Base-by-base conservation (phyloP, 192 early-diverging fungal species). In the Funneliformis mosseae region DNA sequence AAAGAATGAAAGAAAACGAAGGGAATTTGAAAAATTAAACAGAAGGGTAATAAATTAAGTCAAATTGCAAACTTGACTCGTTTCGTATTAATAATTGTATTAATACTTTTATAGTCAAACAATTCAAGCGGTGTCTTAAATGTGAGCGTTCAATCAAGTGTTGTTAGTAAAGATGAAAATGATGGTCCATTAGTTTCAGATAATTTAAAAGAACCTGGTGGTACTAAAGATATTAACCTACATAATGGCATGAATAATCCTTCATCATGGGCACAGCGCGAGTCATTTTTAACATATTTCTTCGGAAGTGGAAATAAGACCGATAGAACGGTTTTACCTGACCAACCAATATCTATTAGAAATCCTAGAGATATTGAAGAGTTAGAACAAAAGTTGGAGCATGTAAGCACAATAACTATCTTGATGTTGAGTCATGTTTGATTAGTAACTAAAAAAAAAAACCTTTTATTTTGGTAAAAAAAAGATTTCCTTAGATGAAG, bases 1-100 rank as follows among this genome's bases (percentile, higher is more conserved):
- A 55, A 88, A 89, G 74, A 85, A 89, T 14, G 90, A 91, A 80
- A 91, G 89, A 84, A 91, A 90, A 81, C 88, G 89, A 83, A 85
- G 80, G 69, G 80, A 85, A n/a, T 83, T 86, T 38, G 83, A 87
- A 74, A 83, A 82, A 9, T 80, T 84, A 18, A 72, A 83, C 27
- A 81, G 82, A 63, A 61, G 83, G 42, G 76, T 77, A 77, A 66
- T 12, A 60, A 61, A 10, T 16, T 33, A 41, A 50, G 23, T n/a
- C 33, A 8, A 16, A 11, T 55, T 25, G 5, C 7, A 38, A 8
- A 48, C 5, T 3, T 6, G 43, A 46, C 39, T 0, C 2, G 11
- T 9, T 23, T 14, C 25, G 3, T 10, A 39, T 72, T 21, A 41
- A 45, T 46, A 10, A n/a, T 41, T 55, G n/a, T 6, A 33, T 21